Percentiles rank a stretch among this genome's conserved stretches.
Conservation (phyloP, 2,329 filamentous ascomycete genomes). For the Aspergillus felis region DNA sequence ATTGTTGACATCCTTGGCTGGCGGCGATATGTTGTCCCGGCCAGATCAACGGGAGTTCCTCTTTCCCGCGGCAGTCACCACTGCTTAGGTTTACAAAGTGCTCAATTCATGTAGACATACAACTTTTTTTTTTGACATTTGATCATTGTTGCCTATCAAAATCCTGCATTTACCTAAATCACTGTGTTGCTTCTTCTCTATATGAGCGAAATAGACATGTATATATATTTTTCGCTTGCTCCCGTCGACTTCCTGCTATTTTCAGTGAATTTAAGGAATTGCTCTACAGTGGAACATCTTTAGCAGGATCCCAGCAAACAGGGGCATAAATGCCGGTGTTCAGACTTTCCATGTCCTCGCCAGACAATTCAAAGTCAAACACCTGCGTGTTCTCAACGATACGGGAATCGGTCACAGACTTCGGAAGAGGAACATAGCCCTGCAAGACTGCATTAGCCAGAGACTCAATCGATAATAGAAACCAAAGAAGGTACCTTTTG, state of each 20-base stretch:
- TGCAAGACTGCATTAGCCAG: constrained; percentile 18
- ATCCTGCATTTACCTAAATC: not conserved
- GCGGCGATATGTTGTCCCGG: constrained; percentile 32
- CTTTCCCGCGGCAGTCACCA: too few relatives aligned
- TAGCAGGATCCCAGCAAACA: constrained; percentile 56
- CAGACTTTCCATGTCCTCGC: constrained; percentile 56
- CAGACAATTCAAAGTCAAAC: constrained; percentile 57
- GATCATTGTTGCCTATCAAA: not conserved
- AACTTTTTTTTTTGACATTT: not conserved
- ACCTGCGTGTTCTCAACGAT: constrained; percentile 59
- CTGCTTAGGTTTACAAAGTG: too few relatives aligned
- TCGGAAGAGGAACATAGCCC: constrained; percentile 61
- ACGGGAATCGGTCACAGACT: constrained; percentile 56
- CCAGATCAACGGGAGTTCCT: not conserved
- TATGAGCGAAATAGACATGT: not conserved
- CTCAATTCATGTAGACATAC: not conserved
- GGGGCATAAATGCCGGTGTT: constrained; percentile 54
- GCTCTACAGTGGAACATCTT: constrained; percentile 22
- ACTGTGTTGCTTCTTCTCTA: not conserved
- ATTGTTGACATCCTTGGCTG: constrained; percentile 1
- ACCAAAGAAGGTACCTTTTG: constrained; percentile 47
- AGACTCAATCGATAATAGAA: too few relatives aligned
- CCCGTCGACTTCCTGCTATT: not conserved
- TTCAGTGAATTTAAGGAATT: not conserved
- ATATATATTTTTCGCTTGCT: not conserved